Percentiles rank a stretch among this genome's conserved stretches.
Conservation (phyloP, 352 stramenopile species). For the Globisporangium heterothallicum region DNA sequence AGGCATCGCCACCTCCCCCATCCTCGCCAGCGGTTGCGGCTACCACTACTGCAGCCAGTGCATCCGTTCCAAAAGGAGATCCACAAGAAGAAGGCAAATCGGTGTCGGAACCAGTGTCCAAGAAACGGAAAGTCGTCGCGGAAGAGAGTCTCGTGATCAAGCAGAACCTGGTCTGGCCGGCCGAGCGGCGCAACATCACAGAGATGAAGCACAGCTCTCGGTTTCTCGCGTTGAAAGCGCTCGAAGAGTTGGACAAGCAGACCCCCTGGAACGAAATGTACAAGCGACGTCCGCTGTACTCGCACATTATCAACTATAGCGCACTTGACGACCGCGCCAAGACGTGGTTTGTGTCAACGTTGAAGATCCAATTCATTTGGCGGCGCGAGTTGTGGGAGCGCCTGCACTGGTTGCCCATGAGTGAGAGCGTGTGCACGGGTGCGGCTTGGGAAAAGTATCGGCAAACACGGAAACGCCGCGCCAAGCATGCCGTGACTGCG, state of each 20-base stretch:
- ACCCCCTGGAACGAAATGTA: slow-evolving; percentile 42
- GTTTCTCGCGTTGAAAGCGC: slow-evolving; percentile 20
- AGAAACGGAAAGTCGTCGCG: slow-evolving; percentile 13
- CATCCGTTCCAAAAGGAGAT: too few species aligned
- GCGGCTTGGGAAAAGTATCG: slow-evolving; percentile 33
- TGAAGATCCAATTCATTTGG: slow-evolving; percentile 40
- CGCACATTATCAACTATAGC: slow-evolving; percentile 24
- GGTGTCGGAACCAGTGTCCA: slow-evolving; percentile 2
- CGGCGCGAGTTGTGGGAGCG: slow-evolving; percentile 44
- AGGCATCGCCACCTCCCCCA: background rate
- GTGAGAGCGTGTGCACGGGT: slow-evolving; percentile 31
- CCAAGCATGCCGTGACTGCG: slow-evolving; percentile 26
- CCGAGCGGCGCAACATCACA: slow-evolving; percentile 32
- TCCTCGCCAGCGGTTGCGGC: too few species aligned
- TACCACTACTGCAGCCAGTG: background rate
- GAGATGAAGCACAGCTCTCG: slow-evolving; percentile 36
- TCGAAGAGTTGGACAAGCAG: slow-evolving; percentile 19
- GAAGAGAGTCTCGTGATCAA: slow-evolving; percentile 21
- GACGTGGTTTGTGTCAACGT: slow-evolving; percentile 25
- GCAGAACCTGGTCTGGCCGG: slow-evolving; percentile 32
- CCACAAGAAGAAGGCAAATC: too few species aligned
- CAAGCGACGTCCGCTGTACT: slow-evolving; percentile 21
- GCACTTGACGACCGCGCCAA: slow-evolving; percentile 18
- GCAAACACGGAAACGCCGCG: slow-evolving; percentile 31
- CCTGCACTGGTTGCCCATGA: slow-evolving; percentile 43